These are phyloP conservation scores for Aureobasidium sp. DNA, from an alignment of 2,329 filamentous ascomycete species.

Conservation along the genomic window DNA sequence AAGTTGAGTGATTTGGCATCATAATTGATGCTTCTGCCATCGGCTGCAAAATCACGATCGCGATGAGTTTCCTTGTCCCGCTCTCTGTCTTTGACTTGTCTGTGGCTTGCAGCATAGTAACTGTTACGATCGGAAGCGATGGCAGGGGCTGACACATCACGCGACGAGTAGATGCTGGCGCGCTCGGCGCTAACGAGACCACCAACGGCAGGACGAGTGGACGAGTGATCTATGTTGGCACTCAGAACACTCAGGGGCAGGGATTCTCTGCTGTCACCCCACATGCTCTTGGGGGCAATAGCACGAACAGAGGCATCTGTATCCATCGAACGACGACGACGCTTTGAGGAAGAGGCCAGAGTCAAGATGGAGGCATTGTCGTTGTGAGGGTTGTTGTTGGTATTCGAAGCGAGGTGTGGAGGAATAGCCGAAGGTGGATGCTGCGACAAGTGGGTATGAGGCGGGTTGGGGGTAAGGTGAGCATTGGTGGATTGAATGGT, in stretches of 20 bases:
- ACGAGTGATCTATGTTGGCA: slow-evolving; percentile 49
- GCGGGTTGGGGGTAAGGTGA: slow-evolving; percentile 21
- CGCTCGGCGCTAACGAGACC: slow-evolving; percentile 54
- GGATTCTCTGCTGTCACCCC: slow-evolving; percentile 72
- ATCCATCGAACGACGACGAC: slow-evolving; percentile 70
- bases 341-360: slow-evolving; percentile 72
- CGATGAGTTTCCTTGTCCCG: slow-evolving; percentile 15
- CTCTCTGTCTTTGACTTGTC: slow-evolving; percentile 14
- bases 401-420: slow-evolving; percentile 8
- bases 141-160: slow-evolving; percentile 43
- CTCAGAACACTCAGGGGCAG: slow-evolving; percentile 71
- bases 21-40: slow-evolving; percentile 15
- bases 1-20: slow-evolving; percentile 19
- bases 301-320: slow-evolving; percentile 80
- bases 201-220: slow-evolving; percentile 42
- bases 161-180: slow-evolving; percentile 60
- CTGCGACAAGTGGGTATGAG: slow-evolving; percentile 18
- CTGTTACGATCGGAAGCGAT: slow-evolving; percentile 71
- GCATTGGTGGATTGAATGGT: slow-evolving; percentile 66
- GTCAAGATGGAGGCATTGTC: slow-evolving; percentile 84
- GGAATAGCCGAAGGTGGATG: slow-evolving; percentile 2
- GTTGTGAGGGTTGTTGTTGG: slow-evolving; percentile 42
- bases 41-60: slow-evolving; percentile 7
- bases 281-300: slow-evolving; percentile 72
- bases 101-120: slow-evolving; percentile 58